A percentile compares a stretch with the other conserved stretches of the same genome.
Conservation (phyloP, 495 filamentous ascomycete genomes). For the Penicillium cataractarum region DNA sequence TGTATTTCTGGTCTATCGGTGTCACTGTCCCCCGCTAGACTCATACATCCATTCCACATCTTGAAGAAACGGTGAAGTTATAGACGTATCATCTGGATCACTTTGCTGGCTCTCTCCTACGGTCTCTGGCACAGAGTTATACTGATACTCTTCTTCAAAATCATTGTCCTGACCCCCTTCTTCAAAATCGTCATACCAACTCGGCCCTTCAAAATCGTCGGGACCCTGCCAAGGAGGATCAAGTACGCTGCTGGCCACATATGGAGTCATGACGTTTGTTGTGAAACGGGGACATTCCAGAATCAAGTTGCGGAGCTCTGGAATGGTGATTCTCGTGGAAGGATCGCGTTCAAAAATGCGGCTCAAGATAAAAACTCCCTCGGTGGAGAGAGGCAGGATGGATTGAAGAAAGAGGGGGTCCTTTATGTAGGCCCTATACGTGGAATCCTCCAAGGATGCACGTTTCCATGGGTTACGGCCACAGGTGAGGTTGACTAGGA, state of each 20-base stretch:
- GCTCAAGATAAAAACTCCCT: background rate
- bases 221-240: background rate
- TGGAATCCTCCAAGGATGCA: background rate
- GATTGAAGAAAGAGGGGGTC: background rate
- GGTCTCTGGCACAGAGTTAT: no score
- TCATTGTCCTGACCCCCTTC: no score
- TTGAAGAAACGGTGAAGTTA: no score
- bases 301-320: background rate
- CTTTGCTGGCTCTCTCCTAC: no score
- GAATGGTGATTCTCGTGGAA: background rate
- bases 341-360: background rate
- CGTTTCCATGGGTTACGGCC: background rate
- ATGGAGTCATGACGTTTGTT: background rate
- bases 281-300: background rate
- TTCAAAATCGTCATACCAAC: no score
- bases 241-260: background rate
- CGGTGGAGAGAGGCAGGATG: background rate
- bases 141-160: no score
- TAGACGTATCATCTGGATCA: no score
- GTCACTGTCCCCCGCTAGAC: no score
- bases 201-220: no score
- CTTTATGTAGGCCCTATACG: background rate
- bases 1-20: no score
- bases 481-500: background rate
- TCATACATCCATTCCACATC: no score